Percentiles rank a stretch among this genome's conserved stretches.
phyloP scores from a whole-genome alignment of 2,329 filamentous ascomycete genomes.

The Exophiala viscosa region DNA sequence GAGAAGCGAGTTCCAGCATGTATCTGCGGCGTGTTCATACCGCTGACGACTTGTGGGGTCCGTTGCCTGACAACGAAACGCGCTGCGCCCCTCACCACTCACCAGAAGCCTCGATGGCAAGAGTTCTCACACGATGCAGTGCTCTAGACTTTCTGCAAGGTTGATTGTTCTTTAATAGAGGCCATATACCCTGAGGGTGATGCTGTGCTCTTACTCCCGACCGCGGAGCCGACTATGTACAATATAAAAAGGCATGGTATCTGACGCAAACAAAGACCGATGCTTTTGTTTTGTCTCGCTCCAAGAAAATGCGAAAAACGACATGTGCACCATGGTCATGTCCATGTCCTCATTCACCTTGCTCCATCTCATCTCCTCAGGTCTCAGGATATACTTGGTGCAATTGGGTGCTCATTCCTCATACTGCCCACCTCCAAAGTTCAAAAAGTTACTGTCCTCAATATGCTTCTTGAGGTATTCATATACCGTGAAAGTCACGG shows the following conservation, averaged over 20 bases:
- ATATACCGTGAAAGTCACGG: constrained; percentile 71
- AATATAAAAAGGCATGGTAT: not conserved
- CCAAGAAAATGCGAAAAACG: constrained; percentile 6
- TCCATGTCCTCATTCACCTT: not conserved
- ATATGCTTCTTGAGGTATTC: constrained; percentile 71
- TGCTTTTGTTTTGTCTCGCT: constrained; percentile 2
- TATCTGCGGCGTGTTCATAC: too few species aligned
- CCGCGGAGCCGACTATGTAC: not conserved
- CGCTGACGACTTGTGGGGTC: too few species aligned
- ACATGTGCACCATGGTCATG: not conserved
- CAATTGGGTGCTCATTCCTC: constrained; percentile 51
- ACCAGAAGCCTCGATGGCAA: too few species aligned
- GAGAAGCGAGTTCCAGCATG: too few species aligned
- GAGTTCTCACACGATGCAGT: too few species aligned
- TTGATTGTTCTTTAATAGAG: too few species aligned
- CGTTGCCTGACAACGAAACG: too few species aligned
- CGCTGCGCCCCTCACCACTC: too few species aligned
- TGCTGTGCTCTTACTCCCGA: too few species aligned
- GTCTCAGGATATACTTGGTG: not conserved
- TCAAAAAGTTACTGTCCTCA: constrained; percentile 60
- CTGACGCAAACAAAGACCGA: not conserved
- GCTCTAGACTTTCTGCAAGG: too few species aligned
- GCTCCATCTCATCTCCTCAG: not conserved
- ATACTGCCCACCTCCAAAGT: constrained; percentile 58
- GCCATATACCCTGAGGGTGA: too few species aligned